Evolutionary conservation across 2,329 filamentous ascomycete species (phyloP).

Genomic region (Fusarium sp.): DNA sequence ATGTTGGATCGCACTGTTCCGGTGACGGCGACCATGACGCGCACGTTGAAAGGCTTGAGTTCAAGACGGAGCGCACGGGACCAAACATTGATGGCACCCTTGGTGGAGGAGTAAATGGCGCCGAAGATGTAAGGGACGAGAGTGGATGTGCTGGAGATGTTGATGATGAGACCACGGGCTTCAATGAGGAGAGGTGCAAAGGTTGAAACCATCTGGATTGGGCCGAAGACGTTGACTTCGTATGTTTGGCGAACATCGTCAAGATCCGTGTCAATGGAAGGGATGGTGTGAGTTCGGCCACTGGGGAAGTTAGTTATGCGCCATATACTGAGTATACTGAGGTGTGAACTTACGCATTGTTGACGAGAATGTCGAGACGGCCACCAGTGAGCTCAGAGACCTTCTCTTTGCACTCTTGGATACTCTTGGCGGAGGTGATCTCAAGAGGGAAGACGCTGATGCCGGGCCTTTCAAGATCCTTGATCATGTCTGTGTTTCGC

Average conservation of each 20-base stretch:
- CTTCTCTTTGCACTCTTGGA: slow-evolving; percentile 58
- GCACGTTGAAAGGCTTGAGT: slow-evolving; percentile 62
- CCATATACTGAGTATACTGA: background rate
- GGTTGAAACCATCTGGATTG: slow-evolving; percentile 64
- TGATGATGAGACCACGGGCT: slow-evolving; percentile 62
- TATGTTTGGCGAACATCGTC: slow-evolving; percentile 64
- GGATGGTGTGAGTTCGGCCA: slow-evolving; percentile 61
- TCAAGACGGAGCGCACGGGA: slow-evolving; percentile 64
- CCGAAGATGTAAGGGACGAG: slow-evolving; percentile 63
- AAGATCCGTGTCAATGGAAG: slow-evolving; percentile 62
- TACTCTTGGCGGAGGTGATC: slow-evolving; percentile 62
- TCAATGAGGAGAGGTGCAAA: slow-evolving; percentile 61
- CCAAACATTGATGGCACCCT: slow-evolving; percentile 63
- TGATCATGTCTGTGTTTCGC: slow-evolving; percentile 59
- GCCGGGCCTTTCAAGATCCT: slow-evolving; percentile 56
- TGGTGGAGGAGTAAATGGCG: slow-evolving; percentile 64
- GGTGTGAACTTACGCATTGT: slow-evolving; percentile 61
- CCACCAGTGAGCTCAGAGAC: slow-evolving; percentile 61
- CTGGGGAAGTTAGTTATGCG: slow-evolving; percentile 42
- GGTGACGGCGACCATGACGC: slow-evolving; percentile 66
- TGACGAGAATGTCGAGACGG: slow-evolving; percentile 66
- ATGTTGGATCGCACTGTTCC: slow-evolving; percentile 64
- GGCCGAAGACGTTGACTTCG: slow-evolving; percentile 66
- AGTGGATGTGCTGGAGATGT: slow-evolving; percentile 63
- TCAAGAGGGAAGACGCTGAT: slow-evolving; percentile 63